Conservation (phyloP, 352 stramenopile species). For the Peronospora belbahrii region DNA sequence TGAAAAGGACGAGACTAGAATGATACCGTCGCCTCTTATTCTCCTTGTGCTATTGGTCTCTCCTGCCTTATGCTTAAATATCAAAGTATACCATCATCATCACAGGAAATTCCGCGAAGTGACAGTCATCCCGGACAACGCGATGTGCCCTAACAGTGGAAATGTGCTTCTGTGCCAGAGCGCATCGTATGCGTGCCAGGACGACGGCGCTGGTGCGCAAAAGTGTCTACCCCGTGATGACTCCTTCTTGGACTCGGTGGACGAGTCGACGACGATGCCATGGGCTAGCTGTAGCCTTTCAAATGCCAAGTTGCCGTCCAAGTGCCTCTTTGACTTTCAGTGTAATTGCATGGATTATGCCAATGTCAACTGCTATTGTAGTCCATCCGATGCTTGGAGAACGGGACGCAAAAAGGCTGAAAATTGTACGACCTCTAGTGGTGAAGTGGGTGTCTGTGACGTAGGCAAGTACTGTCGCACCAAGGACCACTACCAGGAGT, state of each 20-base stretch:
- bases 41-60: constrained; percentile 14
- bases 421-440: constrained; percentile 33
- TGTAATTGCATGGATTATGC: constrained; percentile 37
- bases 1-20: too few species aligned
- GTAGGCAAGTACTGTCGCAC: constrained; percentile 50
- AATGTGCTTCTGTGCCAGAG: constrained; percentile 35
- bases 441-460: constrained; percentile 27
- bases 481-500: constrained; percentile 43
- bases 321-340: constrained; percentile 41
- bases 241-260: constrained; percentile 37
- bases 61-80: constrained; percentile 1
- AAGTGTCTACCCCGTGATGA: constrained; percentile 32
- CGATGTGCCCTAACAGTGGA: constrained; percentile 36
- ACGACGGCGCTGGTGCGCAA: constrained; percentile 26
- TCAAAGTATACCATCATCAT: constrained; percentile 22
- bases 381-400: constrained; percentile 40
- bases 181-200: constrained; percentile 35
- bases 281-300: constrained; percentile 31
- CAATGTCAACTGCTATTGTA: constrained; percentile 42
- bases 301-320: constrained; percentile 32
- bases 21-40: constrained; percentile 13
- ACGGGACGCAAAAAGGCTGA: constrained; percentile 20
- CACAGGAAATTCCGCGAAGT: constrained; percentile 48
- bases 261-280: constrained; percentile 29
- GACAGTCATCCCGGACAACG: constrained; percentile 35